These are phyloP conservation scores for Vigna unguiculata DNA, from an alignment of 306 rosid species.

Conservation along the genomic window DNA sequence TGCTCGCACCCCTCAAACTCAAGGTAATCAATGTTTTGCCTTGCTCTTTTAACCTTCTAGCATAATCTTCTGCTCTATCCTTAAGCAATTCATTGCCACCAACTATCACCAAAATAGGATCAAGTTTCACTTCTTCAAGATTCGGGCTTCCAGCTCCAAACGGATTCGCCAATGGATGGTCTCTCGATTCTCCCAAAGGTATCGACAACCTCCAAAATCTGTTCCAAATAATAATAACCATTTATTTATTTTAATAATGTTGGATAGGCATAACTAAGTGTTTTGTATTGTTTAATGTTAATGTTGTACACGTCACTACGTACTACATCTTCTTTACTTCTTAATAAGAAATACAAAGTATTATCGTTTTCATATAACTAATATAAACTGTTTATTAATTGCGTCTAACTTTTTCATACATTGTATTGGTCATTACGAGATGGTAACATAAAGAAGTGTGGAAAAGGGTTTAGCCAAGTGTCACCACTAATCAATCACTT, in stretches of 20 bases:
- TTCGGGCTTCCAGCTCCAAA: constrained; percentile 63
- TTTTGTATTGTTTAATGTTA: too few relatives aligned
- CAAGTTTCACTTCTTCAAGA: constrained; percentile 57
- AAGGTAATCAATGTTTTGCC: constrained; percentile 69
- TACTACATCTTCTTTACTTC: too few relatives aligned
- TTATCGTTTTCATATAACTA: too few relatives aligned
- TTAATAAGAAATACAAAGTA: too few relatives aligned
- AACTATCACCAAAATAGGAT: constrained; percentile 71
- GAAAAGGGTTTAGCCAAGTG: too few relatives aligned
- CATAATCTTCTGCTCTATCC: constrained; percentile 78
- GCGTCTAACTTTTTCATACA: neutral
- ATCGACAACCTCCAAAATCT: constrained; percentile 97
- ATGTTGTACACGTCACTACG: too few relatives aligned
- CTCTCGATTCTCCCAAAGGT: constrained; percentile 75
- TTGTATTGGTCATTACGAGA: neutral
- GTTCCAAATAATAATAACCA: neutral
- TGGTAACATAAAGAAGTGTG: neutral
- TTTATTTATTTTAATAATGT: too few relatives aligned
- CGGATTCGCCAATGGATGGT: constrained; percentile 86
- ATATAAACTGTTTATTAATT: too few relatives aligned
- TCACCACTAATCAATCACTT: constrained; percentile 39
- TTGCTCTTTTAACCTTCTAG: constrained; percentile 52
- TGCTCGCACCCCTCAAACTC: constrained; percentile 82
- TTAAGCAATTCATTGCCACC: constrained; percentile 81
- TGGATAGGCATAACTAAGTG: too few relatives aligned